Evolutionary conservation across 352 stramenopile genomes (phyloP).

Genomic region (Albugo candida): DNA sequence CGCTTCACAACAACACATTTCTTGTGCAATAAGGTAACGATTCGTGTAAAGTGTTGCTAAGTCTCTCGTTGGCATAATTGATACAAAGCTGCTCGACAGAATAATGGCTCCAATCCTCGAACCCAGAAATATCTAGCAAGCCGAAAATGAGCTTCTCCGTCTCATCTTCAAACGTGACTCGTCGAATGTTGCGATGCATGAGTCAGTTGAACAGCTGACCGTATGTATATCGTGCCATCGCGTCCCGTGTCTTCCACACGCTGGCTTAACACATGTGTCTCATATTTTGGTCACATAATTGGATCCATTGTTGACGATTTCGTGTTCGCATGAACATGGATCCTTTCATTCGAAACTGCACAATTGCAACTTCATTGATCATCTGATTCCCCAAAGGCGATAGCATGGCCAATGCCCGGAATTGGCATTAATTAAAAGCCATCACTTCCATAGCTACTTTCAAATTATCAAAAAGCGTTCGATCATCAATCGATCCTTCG

Average conservation of each 20-base stretch:
- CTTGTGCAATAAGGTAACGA: conserved; percentile 76
- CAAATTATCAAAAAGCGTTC: conserved; percentile 61
- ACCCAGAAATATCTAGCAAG: conserved; percentile 77
- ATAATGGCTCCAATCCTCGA: conserved; percentile 77
- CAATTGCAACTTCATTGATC: conserved; percentile 51
- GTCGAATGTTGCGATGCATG: conserved; percentile 71
- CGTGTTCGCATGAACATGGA: conserved; percentile 22
- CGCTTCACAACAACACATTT: conserved; percentile 71
- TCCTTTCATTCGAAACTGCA: conserved; percentile 41
- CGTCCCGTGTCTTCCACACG: conserved; percentile 64
- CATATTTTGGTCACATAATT: conserved; percentile 82
- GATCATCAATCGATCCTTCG: conserved; percentile 80
- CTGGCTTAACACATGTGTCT: conserved; percentile 70
- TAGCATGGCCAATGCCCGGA: conserved; percentile 78
- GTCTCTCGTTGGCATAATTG: conserved; percentile 87
- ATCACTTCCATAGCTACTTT: conserved; percentile 73
- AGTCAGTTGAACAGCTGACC: conserved; percentile 87
- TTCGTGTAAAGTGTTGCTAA: conserved; percentile 85
- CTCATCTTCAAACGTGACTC: conserved; percentile 34
- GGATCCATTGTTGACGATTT: conserved; percentile 67
- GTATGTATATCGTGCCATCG: conserved; percentile 90
- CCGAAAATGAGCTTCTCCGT: conserved; percentile 39
- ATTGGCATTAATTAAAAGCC: conserved; percentile 78
- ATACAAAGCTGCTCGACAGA: conserved; percentile 92
- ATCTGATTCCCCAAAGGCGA: conserved; percentile 90